These are phyloP conservation scores for Penicillium sp. DNA, from an alignment of 2,329 filamentous ascomycete genomes.

Conservation along the genomic window DNA sequence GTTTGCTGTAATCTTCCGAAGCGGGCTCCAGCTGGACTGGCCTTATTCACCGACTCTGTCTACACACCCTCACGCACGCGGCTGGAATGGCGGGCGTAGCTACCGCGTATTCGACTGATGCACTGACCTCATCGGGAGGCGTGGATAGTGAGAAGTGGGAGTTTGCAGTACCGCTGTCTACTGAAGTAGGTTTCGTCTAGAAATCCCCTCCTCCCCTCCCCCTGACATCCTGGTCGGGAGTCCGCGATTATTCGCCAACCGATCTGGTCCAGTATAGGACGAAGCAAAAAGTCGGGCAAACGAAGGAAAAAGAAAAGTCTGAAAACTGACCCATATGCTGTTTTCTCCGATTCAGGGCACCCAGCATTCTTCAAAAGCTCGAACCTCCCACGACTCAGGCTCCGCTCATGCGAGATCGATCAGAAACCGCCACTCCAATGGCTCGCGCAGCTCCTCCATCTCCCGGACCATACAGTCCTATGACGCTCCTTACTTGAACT, in stretches of 20 bases:
- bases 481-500: slow-evolving; percentile 34
- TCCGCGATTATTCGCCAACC: not conserved
- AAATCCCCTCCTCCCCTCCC: not conserved
- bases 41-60: slow-evolving; percentile 23
- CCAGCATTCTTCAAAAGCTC: slow-evolving; percentile 36
- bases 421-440: slow-evolving; percentile 39
- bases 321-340: slow-evolving; percentile 22
- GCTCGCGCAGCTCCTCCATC: slow-evolving; percentile 45
- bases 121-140: slow-evolving; percentile 42
- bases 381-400: slow-evolving; percentile 45
- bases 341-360: slow-evolving; percentile 26
- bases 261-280: not conserved
- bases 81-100: slow-evolving; percentile 47
- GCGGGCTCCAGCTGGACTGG: slow-evolving; percentile 43
- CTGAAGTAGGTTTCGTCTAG: slow-evolving; percentile 38
- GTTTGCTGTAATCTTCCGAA: slow-evolving; percentile 17
- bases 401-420: slow-evolving; percentile 33
- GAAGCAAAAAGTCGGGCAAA: not conserved
- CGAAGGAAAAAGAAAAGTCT: slow-evolving; percentile 1
- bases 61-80: slow-evolving; percentile 6
- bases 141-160: slow-evolving; percentile 44
- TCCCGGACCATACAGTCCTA: slow-evolving; percentile 37
- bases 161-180: slow-evolving; percentile 41
- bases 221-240: not conserved
- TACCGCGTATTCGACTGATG: slow-evolving; percentile 46